Evolutionary conservation across 2,329 filamentous ascomycete genomes (phyloP).

Genomic region (Colletotrichum sp.): DNA sequence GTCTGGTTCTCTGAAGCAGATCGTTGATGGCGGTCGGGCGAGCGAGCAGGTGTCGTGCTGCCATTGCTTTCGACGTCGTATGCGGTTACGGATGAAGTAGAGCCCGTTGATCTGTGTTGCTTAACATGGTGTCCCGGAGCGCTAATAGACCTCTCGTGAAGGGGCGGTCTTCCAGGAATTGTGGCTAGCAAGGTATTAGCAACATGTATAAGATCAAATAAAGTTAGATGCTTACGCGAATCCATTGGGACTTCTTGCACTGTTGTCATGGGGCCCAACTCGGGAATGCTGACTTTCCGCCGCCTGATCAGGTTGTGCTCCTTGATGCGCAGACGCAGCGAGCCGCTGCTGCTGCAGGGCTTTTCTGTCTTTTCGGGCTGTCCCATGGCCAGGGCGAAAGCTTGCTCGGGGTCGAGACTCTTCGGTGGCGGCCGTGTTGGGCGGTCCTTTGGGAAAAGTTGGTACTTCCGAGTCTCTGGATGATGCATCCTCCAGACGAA

Average conservation of each 20-base stretch:
- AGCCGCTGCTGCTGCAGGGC: conserved; percentile 37
- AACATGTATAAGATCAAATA: neutral
- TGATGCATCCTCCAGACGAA: conserved; percentile 66
- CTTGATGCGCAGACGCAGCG: conserved; percentile 59
- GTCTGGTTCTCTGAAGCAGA: conserved; percentile 17
- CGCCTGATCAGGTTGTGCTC: conserved; percentile 62
- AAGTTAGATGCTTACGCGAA: conserved; percentile 61
- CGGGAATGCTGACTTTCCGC: conserved; percentile 68
- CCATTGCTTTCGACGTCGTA: neutral
- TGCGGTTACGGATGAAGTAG: conserved; percentile 34
- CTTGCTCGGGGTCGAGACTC: conserved; percentile 55
- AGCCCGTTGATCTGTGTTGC: conserved; percentile 46
- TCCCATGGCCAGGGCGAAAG: conserved; percentile 47
- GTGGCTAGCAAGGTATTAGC: conserved; percentile 54
- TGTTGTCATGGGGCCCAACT: conserved; percentile 71
- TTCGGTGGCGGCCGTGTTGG: conserved; percentile 49
- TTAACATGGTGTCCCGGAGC: conserved; percentile 60
- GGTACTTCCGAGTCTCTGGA: conserved; percentile 61
- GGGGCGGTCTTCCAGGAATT: conserved; percentile 67
- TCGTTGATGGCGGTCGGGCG: conserved; percentile 17
- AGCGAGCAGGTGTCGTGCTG: neutral
- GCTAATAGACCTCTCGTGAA: conserved; percentile 69
- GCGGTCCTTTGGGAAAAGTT: conserved; percentile 63
- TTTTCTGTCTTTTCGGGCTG: conserved; percentile 47
- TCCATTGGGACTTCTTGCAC: conserved; percentile 73